These are phyloP conservation scores for Picea sitchensis DNA, from an alignment of 75 land plant genomes.

Conservation along the genomic window DNA sequence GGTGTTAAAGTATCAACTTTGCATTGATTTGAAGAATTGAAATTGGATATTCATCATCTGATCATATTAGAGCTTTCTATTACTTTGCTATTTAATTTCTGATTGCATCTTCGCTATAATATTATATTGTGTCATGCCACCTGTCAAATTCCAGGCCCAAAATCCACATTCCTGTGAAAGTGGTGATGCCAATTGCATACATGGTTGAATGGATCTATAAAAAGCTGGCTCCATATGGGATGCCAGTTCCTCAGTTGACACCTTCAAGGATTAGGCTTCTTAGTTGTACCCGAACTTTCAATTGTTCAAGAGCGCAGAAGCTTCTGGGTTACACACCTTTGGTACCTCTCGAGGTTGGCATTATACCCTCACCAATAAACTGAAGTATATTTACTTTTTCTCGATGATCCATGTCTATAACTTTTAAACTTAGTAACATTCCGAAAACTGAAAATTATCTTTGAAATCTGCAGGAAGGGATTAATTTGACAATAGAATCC, in stretches of 20 bases:
- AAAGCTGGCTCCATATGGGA: conserved; percentile 67
- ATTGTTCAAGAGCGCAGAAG: conserved; percentile 69
- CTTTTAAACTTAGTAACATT: too few relatives aligned
- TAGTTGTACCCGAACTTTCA: conserved; percentile 70
- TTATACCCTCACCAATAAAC: too few relatives aligned
- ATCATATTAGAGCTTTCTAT: too few relatives aligned
- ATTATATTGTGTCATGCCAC: too few relatives aligned
- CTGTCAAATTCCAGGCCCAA: conserved; percentile 57
- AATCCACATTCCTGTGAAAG: conserved; percentile 53
- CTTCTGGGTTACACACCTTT: conserved; percentile 76
- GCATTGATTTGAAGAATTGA: too few relatives aligned
- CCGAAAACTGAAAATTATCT: too few relatives aligned
- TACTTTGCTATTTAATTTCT: too few relatives aligned
- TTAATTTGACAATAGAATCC: conserved; percentile 67
- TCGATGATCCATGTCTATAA: too few relatives aligned
- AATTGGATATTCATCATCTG: too few relatives aligned
- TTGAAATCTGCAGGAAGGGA: conserved; percentile 57
- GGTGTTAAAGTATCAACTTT: too few relatives aligned
- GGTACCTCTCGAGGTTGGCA: conserved; percentile 67
- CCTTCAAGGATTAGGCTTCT: conserved; percentile 82
- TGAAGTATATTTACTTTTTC: too few relatives aligned
- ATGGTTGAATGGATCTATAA: conserved; percentile 62
- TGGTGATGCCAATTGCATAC: conserved; percentile 83
- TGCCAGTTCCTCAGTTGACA: conserved; percentile 63
- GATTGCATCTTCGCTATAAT: too few relatives aligned